Evolutionary conservation across 2,329 filamentous ascomycete species (phyloP), one percentile per base, ranked within the genome.

Genomic region (Alternaria conjuncta): DNA sequence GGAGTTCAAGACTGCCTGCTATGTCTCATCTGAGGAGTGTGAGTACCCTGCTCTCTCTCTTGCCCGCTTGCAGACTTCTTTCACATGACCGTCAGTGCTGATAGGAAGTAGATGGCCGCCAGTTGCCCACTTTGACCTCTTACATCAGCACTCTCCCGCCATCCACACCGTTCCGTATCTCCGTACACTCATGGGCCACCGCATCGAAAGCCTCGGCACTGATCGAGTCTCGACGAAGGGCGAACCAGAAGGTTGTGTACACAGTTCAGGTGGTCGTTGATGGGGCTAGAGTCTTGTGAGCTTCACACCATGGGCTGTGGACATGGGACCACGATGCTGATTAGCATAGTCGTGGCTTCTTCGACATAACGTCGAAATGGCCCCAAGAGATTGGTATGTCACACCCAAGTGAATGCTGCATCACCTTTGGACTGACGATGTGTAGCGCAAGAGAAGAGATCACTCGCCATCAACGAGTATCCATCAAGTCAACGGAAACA

Each of bases 1-100:
- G 78, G 93, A 96, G 80, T 97, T 96, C 84, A 90, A 89, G 75
- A 92, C 92, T 8, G 85, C 88, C 64, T 96, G 92, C 77, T 90
- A 91, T 76, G 88, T 90, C 30, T 86, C 89, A 36, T 81, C 81
- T 61, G 86, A 87, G 44, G 68, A 75, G 26, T 67, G 77, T 75
- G 46, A 75, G 74, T 61, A 25, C 10, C 11, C 20, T 50, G 45
- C 15, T 26, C 20, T 41, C n/a, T n/a, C n/a, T n/a, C n/a, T n/a
- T n/a, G n/a, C n/a, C n/a, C n/a, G 4, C 11, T 15, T 47, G 18
- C 23, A n/a, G 15, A 5, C 25, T 5, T 6, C 20, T 25, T 3
- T 5, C 15, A 26, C 20, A 2, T 12, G 10, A 2, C 7, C 10
- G 9, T 28, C 5, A 9, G 25, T 49, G 25, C 63, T 71, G 20